Conservation (phyloP, 208 protist species). For the Acanthamoeba polyphaga region DNA sequence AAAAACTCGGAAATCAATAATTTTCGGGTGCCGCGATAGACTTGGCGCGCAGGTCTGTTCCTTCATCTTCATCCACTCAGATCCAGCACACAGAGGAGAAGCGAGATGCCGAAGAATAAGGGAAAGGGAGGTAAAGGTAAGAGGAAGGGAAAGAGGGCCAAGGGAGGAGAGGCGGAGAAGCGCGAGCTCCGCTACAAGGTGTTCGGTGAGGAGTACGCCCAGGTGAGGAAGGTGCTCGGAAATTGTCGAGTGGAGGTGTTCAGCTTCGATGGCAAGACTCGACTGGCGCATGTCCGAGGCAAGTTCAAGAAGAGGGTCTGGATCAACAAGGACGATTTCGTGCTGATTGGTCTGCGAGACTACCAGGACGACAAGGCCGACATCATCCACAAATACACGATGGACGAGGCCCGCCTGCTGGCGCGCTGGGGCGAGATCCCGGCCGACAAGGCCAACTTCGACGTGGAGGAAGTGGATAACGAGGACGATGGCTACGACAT, state of each 20-base stretch:
- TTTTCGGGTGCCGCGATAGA: neutral
- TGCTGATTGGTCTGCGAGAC: slow-evolving; percentile 53
- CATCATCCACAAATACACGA: slow-evolving; percentile 55
- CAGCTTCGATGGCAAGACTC: slow-evolving; percentile 41
- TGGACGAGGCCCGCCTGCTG: slow-evolving; percentile 7
- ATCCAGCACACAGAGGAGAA: neutral
- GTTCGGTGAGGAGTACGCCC: slow-evolving; percentile 56
- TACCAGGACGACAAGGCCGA: slow-evolving; percentile 68
- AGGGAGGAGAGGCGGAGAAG: slow-evolving; percentile 38
- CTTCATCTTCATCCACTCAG: no score
- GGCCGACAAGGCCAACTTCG: slow-evolving; percentile 36
- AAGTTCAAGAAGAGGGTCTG: slow-evolving; percentile 62
- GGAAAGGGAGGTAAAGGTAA: slow-evolving; percentile 67
- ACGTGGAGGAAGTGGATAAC: neutral
- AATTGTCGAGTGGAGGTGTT: slow-evolving; percentile 44
- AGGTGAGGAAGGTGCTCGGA: slow-evolving; percentile 32
- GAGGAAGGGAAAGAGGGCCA: slow-evolving; percentile 57
- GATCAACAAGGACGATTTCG: slow-evolving; percentile 67
- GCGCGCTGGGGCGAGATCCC: slow-evolving; percentile 38
- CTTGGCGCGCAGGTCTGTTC: no score
- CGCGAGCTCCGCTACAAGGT: slow-evolving; percentile 59
- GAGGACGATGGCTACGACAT: slow-evolving; percentile 1
- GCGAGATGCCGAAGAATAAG: slow-evolving; percentile 32
- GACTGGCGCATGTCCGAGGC: slow-evolving; percentile 10
- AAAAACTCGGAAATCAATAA: neutral